Base-by-base conservation (phyloP, 1,284 basidiomycete species). In the Mrakiaceae sp. region DNA sequence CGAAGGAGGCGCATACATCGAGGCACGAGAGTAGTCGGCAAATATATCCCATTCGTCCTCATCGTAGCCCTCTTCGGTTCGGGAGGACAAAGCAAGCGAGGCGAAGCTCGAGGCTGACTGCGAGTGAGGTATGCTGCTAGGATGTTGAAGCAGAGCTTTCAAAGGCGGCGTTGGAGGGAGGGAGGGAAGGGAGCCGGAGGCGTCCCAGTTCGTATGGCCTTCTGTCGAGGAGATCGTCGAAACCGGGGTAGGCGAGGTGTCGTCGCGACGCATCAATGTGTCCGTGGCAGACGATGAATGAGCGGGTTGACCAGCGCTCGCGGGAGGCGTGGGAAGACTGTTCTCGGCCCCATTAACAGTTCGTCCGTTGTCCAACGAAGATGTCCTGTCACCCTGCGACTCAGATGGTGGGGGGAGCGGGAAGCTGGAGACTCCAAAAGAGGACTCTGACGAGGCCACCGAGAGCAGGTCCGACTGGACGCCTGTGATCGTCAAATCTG, bases 11-110 rank as follows among this genome's bases (percentile, higher is more conserved):
- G 43, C 50, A 51, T 74, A 74, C 73, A 74, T 72, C 59, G 70
- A 72, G 14, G 73, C 72, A 44, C 72, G 48, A 2, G 72, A 72
- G 62, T 74, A 74, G 52, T 73, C 70, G 54, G 69, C 72, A 64
- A 73, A 73, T 10, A 74, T 74, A 58, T 74, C 73, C 73, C 73
- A 74, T 47, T 71, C 71, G 7, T 60, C 66, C 40, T 60, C 60
- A 12, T 68, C 68, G 27, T 27, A 27, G 27, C 27, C 27, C 27
- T 60, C 61, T 9, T 66, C 68, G 39, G 60, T 53, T 11, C 47
- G 56, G n/a, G 16, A 16, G 14, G 48, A 55, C n/a, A 53, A 53
- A 27, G 27, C 27, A 27, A 27, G 27, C 7, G 59, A 40, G 10
- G 53, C 49, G 57, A 60, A 52, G 55, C 48, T 57, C 1, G 61